A percentile compares a stretch with the other conserved stretches of the same genome.
Conservation (phyloP, 2,329 filamentous ascomycete species). For the Taxawa tesnikishii region DNA sequence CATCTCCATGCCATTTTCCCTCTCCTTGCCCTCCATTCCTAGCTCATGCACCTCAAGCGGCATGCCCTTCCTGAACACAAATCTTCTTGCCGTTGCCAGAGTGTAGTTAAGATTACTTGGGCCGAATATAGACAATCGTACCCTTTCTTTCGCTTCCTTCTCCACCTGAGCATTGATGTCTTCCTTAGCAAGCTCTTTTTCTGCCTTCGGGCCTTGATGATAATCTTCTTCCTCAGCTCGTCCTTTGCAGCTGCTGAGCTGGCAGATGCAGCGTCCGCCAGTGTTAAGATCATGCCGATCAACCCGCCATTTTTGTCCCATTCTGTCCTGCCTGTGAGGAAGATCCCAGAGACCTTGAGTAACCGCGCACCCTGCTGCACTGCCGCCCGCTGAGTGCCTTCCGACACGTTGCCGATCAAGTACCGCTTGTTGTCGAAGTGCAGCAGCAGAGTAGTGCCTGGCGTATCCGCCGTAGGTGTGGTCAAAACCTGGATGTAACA, state of each 20-base stretch:
- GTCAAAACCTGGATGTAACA: slow-evolving; percentile 63
- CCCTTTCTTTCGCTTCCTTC: slow-evolving; percentile 18
- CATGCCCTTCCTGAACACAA: slow-evolving; percentile 76
- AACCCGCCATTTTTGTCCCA: slow-evolving; percentile 74
- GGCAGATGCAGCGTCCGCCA: slow-evolving; percentile 54
- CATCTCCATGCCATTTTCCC: slow-evolving; percentile 18
- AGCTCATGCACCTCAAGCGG: slow-evolving; percentile 63
- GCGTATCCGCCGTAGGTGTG: slow-evolving; percentile 78
- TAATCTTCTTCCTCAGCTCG: slow-evolving; percentile 25
- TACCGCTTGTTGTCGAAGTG: slow-evolving; percentile 77
- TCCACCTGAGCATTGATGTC: slow-evolving; percentile 16
- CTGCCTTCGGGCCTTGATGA: slow-evolving; percentile 15
- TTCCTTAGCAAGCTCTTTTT: slow-evolving; percentile 14
- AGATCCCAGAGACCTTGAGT: slow-evolving; percentile 60
- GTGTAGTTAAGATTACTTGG: slow-evolving; percentile 68
- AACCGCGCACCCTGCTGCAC: slow-evolving; percentile 55
- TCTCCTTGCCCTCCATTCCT: slow-evolving; percentile 23
- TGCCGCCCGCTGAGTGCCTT: slow-evolving; percentile 73
- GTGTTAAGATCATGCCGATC: slow-evolving; percentile 70
- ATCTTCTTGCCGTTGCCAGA: slow-evolving; percentile 70
- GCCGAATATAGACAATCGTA: slow-evolving; percentile 57
- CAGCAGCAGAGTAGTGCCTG: slow-evolving; percentile 63
- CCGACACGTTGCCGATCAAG: slow-evolving; percentile 67
- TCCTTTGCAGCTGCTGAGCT: slow-evolving; percentile 31
- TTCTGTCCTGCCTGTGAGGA: slow-evolving; percentile 64